Evolutionary conservation across 208 protist genomes (phyloP), one percentile per base, ranked within the genome.

Genomic region (Acanthamoeba sp.): DNA sequence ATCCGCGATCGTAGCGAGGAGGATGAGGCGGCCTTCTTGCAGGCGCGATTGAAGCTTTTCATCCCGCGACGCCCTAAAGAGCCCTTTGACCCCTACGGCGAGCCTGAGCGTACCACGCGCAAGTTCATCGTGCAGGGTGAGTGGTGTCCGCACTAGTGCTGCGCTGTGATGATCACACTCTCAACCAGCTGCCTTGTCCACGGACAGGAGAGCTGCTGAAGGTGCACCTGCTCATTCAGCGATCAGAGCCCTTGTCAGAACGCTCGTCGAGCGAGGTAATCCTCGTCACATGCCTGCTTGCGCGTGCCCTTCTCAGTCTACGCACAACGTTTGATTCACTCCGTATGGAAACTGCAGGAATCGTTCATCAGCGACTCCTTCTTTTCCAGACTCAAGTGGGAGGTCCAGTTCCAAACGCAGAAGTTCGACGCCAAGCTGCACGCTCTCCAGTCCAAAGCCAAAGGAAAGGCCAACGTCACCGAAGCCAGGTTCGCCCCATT

Each of bases 351-450:
- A 22, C 38, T 34, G 29, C n/a, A 36, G 18, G 27, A 87, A 14
- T 27, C 45, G 34, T 87, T 87, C 45, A 87, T 87, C 78, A 62
- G 24, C 45, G 78, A 87, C 45, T 62, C 78, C 14, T 87, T 87
- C 78, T 87, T 87, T 22, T 55, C 78, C n/a, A 34, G 78, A 29
- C 48, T 87, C 45, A 87, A 87, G 78, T 87, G 78, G 78, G 78
- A 87, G 48, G 48, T 87, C 16, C 78, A 87, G 48, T 87, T 87
- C 48, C 78, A 87, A 59, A 87, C 78, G 27, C 78, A 87, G 14
- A 87, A 87, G 78, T 87, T 87, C 78, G 78, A 87, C 48, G 78
- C 78, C 78, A 87, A 87, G 78, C 78, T 87, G 48, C 78, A 87
- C 48, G 78, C 78, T 32, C 78, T 87, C 5, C 78, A 87, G 78